A percentile compares a stretch with the other conserved stretches of the same genome.
These are phyloP conservation scores for Uronychia setigera DNA, from an alignment of 73 alveolate species.

Conservation along the genomic window DNA sequence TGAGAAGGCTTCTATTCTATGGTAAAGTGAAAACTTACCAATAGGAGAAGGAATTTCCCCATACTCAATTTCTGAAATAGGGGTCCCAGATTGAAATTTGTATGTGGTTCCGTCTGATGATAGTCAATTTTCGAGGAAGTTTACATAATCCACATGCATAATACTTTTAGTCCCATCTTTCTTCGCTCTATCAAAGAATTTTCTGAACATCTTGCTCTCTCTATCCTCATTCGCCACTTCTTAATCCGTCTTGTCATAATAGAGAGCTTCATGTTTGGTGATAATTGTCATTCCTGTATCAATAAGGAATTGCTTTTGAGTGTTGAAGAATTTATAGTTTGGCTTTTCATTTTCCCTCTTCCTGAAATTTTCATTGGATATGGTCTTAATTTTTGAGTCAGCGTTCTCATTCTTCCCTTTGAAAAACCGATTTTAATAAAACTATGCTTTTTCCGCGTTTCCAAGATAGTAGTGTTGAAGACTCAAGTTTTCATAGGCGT, in stretches of 20 bases:
- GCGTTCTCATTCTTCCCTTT: not conserved
- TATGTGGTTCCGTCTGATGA: not conserved
- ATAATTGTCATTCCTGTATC: not conserved
- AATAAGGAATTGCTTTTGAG: not conserved
- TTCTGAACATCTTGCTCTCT: not conserved
- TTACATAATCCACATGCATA: not conserved
- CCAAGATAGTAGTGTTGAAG: not conserved
- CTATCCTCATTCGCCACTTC: not conserved
- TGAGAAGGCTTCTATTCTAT: not conserved
- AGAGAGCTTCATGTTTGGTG: not conserved
- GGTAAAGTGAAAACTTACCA: not conserved
- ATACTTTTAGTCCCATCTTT: not conserved
- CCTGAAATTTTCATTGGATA: not conserved
- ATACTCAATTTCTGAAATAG: not conserved
- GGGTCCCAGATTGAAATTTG: not conserved
- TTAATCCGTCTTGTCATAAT: not conserved
- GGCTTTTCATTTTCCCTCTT: not conserved
- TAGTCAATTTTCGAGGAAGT: not conserved
- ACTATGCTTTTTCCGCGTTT: not conserved
- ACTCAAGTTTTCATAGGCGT: not conserved
- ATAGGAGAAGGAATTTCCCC: not conserved
- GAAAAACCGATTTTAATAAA: not conserved
- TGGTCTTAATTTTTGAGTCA: not conserved
- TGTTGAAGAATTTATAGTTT: not conserved
- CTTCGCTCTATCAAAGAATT: not conserved